Evolutionary conservation across 768 basidiomycete species (phyloP).

Genomic region (Russula vinacea): DNA sequence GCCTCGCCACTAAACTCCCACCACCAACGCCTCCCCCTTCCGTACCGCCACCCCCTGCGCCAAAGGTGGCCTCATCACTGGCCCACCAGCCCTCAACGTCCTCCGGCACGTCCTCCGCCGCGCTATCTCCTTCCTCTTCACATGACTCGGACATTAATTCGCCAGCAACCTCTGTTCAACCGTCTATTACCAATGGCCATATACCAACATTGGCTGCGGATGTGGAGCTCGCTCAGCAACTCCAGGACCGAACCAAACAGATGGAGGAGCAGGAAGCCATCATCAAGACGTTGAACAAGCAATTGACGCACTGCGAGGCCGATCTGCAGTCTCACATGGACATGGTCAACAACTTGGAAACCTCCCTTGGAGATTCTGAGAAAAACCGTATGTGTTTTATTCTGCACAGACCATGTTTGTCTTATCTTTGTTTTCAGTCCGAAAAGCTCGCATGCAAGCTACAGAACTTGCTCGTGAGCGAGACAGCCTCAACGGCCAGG

Average conservation of each 20-base stretch:
- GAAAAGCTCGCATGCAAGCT: conserved; percentile 91
- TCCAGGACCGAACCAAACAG: conserved; percentile 73
- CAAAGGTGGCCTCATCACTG: conserved; percentile 52
- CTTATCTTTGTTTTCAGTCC: conserved; percentile 48
- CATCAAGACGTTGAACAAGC: conserved; percentile 93
- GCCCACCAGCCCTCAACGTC: conserved; percentile 53
- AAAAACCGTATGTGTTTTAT: conserved; percentile 70
- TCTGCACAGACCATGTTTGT: neutral
- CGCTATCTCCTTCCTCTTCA: conserved; percentile 56
- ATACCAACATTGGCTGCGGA: conserved; percentile 43
- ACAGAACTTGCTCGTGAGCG: conserved; percentile 86
- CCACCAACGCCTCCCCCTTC: conserved; percentile 87
- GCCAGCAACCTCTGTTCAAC: conserved; percentile 47
- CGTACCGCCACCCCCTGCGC: conserved; percentile 80
- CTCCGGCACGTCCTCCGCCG: conserved; percentile 49
- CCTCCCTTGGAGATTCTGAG: conserved; percentile 86
- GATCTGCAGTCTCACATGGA: conserved; percentile 92
- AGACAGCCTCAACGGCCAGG: conserved; percentile 63
- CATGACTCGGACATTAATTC: conserved; percentile 67
- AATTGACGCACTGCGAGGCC: conserved; percentile 86
- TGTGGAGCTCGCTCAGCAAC: conserved; percentile 50
- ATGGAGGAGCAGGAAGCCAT: conserved; percentile 84
- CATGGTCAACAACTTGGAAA: conserved; percentile 77
- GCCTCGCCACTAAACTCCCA: conserved; percentile 72
- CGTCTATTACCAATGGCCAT: conserved; percentile 38